Percentiles rank a stretch among this genome's conserved stretches.
phyloP scores from a whole-genome alignment of 352 stramenopile species.

The Phytophthora uliginosa region DNA sequence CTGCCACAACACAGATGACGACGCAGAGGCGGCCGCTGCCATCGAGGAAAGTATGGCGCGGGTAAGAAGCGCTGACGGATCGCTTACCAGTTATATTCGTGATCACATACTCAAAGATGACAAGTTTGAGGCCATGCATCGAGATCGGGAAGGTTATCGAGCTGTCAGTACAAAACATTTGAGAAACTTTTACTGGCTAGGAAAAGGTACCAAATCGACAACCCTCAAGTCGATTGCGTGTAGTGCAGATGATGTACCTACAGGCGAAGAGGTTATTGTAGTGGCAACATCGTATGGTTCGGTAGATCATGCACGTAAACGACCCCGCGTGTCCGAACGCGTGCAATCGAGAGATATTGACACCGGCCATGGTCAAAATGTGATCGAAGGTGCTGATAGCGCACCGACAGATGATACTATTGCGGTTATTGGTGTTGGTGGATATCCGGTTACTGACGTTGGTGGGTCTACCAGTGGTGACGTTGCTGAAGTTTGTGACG shows the following conservation, averaged over 20 bases:
- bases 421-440: neutral
- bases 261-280: neutral
- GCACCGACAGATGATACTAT: neutral
- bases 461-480: too few relatives aligned
- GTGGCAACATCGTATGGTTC: neutral
- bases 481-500: too few relatives aligned
- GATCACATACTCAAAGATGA: neutral
- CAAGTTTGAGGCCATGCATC: neutral
- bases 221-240: neutral
- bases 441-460: neutral
- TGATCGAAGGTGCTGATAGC: neutral
- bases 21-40: neutral
- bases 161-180: neutral
- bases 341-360: neutral
- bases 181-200: neutral
- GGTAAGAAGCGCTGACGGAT: neutral
- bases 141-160: neutral
- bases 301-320: neutral
- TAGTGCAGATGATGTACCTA: neutral
- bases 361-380: neutral
- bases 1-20: neutral
- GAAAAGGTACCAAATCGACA: neutral
- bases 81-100: neutral
- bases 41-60: neutral
- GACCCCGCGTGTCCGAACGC: neutral